Percentiles rank a stretch among this genome's conserved stretches.
phyloP scores from a whole-genome alignment of 225 moss, liverwort and hornwort species.

The Pseudoscleropodium purum region DNA sequence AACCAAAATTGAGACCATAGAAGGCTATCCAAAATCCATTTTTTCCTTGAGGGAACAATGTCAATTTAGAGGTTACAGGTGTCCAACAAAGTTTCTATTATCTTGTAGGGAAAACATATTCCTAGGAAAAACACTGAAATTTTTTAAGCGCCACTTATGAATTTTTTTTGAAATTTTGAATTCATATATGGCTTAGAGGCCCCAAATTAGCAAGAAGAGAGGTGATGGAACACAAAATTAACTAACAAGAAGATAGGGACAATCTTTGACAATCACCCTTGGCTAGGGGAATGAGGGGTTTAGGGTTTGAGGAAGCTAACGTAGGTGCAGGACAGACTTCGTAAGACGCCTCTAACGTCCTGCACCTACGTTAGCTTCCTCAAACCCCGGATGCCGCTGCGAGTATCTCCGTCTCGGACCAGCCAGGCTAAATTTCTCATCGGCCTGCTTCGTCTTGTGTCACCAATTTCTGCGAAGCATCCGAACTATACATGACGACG shows the following conservation, averaged over 20 bases:
- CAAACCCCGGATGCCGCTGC: background rate
- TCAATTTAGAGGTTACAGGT: background rate
- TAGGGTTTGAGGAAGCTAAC: background rate
- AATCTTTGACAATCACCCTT: background rate
- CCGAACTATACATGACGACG: background rate
- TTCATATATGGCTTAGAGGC: fast-evolving
- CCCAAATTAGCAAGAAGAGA: no score
- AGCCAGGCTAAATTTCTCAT: background rate
- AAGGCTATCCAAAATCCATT: background rate
- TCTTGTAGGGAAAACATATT: fast-evolving
- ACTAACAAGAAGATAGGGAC: background rate
- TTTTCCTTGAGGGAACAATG: fast-evolving
- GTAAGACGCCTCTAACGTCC: background rate
- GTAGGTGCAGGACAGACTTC: background rate
- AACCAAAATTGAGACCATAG: background rate
- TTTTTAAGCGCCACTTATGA: no score
- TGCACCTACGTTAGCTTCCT: background rate
- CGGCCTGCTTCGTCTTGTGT: background rate
- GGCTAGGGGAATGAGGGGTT: background rate
- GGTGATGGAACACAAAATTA: no score
- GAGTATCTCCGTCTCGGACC: background rate
- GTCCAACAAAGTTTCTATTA: background rate
- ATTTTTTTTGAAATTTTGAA: background rate
- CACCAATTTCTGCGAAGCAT: background rate
- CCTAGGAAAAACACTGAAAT: fast-evolving